These are phyloP conservation scores for Astrothelium macrocarpum DNA, from an alignment of 495 filamentous ascomycete species.

Conservation along the genomic window DNA sequence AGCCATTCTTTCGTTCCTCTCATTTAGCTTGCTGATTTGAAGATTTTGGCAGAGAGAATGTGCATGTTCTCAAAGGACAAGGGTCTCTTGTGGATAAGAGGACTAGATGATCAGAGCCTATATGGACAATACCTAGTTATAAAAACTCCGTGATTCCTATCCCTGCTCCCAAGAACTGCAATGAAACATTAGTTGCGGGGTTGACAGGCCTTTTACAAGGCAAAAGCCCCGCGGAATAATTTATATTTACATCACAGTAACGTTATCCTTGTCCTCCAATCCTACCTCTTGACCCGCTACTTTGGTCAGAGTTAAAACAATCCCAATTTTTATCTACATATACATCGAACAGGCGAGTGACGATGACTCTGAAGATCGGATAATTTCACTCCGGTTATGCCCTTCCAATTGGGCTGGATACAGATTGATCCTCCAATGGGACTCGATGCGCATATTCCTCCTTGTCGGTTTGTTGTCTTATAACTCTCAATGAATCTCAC, in stretches of 20 bases:
- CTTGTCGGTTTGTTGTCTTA: not conserved
- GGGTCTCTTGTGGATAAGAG: slow-evolving; percentile 2
- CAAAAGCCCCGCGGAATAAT: not conserved
- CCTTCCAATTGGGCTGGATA: not conserved
- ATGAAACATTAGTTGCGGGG: slow-evolving; percentile 6
- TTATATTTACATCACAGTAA: slow-evolving; percentile 3
- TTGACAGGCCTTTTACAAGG: slow-evolving; percentile 5
- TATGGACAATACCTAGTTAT: slow-evolving; percentile 1
- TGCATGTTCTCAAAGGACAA: not conserved
- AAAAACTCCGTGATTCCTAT: slow-evolving; percentile 1
- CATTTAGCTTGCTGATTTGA: not conserved
- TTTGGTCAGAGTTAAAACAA: slow-evolving; percentile 3
- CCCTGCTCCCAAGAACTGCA: not conserved
- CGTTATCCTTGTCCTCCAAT: not conserved
- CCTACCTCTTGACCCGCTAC: slow-evolving; percentile 3
- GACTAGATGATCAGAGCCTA: not conserved
- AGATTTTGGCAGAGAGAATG: slow-evolving; percentile 1
- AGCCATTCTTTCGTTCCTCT: not conserved
- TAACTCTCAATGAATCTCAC: not conserved
- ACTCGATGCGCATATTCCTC: slow-evolving; percentile 2
- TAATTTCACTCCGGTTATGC: slow-evolving; percentile 3
- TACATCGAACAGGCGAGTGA: not conserved
- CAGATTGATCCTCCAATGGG: not conserved
- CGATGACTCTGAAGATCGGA: not conserved
- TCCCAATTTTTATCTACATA: not conserved